Base-by-base conservation (phyloP, 1,284 basidiomycete species). In the Erythrobasidium hasegawianum region DNA sequence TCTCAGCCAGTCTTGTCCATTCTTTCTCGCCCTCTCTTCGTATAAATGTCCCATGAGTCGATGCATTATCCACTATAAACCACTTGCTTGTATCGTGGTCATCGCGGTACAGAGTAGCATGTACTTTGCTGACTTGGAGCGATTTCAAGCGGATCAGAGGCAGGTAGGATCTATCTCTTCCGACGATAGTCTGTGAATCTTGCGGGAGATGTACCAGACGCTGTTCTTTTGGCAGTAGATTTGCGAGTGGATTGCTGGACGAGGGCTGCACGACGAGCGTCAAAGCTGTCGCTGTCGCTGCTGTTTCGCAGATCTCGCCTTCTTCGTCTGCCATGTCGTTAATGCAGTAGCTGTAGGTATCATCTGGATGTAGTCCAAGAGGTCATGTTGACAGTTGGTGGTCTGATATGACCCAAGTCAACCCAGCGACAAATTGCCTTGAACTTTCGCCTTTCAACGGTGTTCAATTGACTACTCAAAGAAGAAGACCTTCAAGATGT, bases 61-160 rank as follows among this genome's bases (percentile, higher is more conserved):
- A 50, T 57, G 62, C 62, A 40, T 57, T 58, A 53, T 65, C 62
- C 33, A 65, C 62, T 29, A 65, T 52, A 41, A 16, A 57, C 62
- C 62, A 65, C 41, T 20, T 38, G 33, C 0, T 27, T n/a, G 10
- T 27, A 18, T 58, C 22, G 3, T 11, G n/a, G 4, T 27, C 52
- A n/a, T 56, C 33, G 33, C 50, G 49, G 26, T 57, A 65, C 18
- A 65, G 18, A 2, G 62, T 65, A 45, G 62, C 62, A 55, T 65
- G 62, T 10, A 52, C 54, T 29, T 55, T 43, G 29, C 50, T 55
- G 26, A 58, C 62, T 41, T 65, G 50, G 8, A 65, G 56, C 8
- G 43, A 55, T 33, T 65, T 65, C 27, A 65, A 49, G 56, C 62
- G 62, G 53, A 65, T 65, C 11, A 50, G 22, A 10, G 62, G 47